A percentile compares a stretch with the other conserved stretches of the same genome.
Evolutionary conservation across 345 rosid species (phyloP).

Genomic region (Rhizophora apiculata): DNA sequence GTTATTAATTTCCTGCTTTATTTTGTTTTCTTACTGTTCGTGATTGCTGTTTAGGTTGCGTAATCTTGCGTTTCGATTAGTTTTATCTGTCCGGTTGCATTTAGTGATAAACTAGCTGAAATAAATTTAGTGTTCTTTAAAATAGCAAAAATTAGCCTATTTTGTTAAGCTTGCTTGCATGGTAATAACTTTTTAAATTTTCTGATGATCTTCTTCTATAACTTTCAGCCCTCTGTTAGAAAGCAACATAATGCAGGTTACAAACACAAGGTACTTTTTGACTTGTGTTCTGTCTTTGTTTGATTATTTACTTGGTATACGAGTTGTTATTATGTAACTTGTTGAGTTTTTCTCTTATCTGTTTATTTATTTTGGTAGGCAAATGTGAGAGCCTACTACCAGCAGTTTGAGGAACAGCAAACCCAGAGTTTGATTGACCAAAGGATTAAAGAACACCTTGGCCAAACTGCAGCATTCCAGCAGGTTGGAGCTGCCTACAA

Average conservation of each 20-base stretch:
- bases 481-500: slow-evolving; percentile 91
- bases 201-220: background rate
- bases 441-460: slow-evolving; percentile 93
- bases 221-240: slow-evolving; percentile 90
- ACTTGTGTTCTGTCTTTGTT: background rate
- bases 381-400: slow-evolving; percentile 86
- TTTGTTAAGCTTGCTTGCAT: no score
- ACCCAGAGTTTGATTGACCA: slow-evolving; percentile 95
- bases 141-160: no score
- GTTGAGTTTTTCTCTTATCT: background rate
- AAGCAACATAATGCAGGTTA: slow-evolving; percentile 99
- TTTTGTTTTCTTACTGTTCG: background rate
- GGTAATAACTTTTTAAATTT: background rate
- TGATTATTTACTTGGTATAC: background rate
- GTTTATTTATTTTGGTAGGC: slow-evolving; percentile 45
- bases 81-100: background rate
- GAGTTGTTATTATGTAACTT: background rate
- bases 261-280: slow-evolving; percentile 78
- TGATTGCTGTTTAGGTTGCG: background rate
- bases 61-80: background rate
- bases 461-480: slow-evolving; percentile 76
- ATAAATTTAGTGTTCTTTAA: no score
- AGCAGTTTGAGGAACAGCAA: slow-evolving; percentile 98
- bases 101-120: no score
- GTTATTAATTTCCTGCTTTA: background rate